Percentiles rank a stretch among this genome's conserved stretches.
These are phyloP conservation scores for Psilocybe cyanescens DNA, from an alignment of 768 basidiomycete genomes.

Conservation along the genomic window DNA sequence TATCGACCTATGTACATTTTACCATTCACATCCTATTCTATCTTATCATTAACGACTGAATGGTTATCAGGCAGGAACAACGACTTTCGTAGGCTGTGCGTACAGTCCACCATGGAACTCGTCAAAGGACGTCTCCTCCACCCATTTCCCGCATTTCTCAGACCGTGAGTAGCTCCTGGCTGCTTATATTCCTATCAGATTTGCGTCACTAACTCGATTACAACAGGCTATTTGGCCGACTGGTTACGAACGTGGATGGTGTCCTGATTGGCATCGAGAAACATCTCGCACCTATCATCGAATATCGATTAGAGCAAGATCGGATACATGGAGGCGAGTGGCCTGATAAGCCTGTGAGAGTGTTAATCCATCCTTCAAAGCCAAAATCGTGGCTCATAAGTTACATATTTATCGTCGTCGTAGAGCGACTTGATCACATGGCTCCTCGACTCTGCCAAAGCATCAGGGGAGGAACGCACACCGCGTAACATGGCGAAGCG, in stretches of 20 bases:
- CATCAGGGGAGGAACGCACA: conserved; percentile 25
- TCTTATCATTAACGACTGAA: background rate
- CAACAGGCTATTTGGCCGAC: conserved; percentile 14
- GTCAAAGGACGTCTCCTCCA: conserved; percentile 24
- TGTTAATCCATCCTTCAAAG: background rate
- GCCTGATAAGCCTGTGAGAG: conserved; percentile 31
- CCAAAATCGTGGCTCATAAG: background rate
- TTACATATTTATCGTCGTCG: background rate
- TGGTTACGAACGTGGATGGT: conserved; percentile 4
- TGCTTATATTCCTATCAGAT: background rate
- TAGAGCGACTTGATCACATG: conserved; percentile 43
- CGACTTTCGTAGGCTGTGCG: conserved; percentile 40
- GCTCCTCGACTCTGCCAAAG: conserved; percentile 35
- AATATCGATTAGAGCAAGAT: conserved; percentile 27
- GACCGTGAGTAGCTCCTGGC: background rate
- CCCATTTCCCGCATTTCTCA: background rate
- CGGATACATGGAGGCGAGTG: conserved; percentile 27
- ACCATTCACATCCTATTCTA: background rate
- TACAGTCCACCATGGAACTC: conserved; percentile 20
- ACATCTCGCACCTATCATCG: conserved; percentile 30
- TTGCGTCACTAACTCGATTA: background rate
- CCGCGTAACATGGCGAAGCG: conserved; percentile 25
- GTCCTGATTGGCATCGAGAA: conserved; percentile 20
- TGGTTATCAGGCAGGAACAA: conserved; percentile 38
- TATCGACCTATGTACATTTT: too few relatives aligned